Percentiles rank a stretch among this genome's conserved stretches.
These are phyloP conservation scores for Chlorella ohadii DNA, from an alignment of 139 green algal genomes.

Conservation along the genomic window DNA sequence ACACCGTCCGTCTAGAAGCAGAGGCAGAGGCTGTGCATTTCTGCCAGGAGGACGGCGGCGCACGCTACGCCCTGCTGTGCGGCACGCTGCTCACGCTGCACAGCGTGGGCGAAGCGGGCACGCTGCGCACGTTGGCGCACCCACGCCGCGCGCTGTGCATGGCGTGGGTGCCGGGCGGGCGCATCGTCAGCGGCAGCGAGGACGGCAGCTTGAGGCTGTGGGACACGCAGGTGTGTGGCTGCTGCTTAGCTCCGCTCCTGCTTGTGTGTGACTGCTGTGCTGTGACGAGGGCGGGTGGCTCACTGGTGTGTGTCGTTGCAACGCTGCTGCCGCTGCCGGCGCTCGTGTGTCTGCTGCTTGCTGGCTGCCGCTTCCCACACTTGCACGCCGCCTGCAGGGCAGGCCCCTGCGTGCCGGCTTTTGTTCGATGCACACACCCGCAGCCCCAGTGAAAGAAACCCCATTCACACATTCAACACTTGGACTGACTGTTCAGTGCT, in stretches of 20 bases:
- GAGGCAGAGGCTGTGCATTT: slow-evolving; percentile 67
- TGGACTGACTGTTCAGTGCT: slow-evolving; percentile 17
- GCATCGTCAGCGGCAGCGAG: slow-evolving; percentile 46
- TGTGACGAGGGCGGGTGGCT: not conserved
- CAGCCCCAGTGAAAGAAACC: slow-evolving; percentile 27
- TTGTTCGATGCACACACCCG: not conserved
- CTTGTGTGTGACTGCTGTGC: not conserved
- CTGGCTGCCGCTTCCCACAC: not conserved
- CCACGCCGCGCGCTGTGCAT: slow-evolving; percentile 50
- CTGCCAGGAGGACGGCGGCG: slow-evolving; percentile 28
- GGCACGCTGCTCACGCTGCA: slow-evolving; percentile 58
- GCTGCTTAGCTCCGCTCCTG: not conserved
- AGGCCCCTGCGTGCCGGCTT: too few species aligned
- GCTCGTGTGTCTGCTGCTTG: not conserved
- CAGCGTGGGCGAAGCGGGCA: slow-evolving; percentile 17
- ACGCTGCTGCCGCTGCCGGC: not conserved
- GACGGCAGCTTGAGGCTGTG: slow-evolving; percentile 60
- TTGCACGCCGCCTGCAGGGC: not conserved
- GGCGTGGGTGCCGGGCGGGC: slow-evolving; percentile 20
- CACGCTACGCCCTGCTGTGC: slow-evolving; percentile 58
- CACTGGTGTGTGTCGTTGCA: too few species aligned
- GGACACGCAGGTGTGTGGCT: slow-evolving; percentile 43
- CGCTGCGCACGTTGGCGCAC: slow-evolving; percentile 34
- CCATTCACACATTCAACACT: slow-evolving; percentile 39
- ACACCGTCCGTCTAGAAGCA: slow-evolving; percentile 63